phyloP scores from a whole-genome alignment of 768 basidiomycete species.

The Hydnomerulius pinastri region DNA sequence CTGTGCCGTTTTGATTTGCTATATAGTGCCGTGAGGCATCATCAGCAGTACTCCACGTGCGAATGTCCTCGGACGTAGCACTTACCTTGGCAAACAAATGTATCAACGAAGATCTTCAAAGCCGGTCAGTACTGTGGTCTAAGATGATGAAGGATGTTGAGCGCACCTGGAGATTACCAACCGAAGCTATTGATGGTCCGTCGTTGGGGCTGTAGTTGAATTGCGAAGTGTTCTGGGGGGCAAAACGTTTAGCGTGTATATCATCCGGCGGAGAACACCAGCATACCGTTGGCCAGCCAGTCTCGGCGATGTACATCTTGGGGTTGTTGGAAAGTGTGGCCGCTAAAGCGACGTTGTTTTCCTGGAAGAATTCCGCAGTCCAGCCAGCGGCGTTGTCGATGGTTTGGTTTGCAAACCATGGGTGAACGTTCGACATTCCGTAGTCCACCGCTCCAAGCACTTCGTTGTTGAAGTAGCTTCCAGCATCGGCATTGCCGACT shows the following conservation, averaged over 20 bases:
- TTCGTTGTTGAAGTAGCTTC: conserved; percentile 75
- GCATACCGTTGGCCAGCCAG: conserved; percentile 79
- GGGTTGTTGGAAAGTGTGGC: conserved; percentile 66
- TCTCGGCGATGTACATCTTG: conserved; percentile 90
- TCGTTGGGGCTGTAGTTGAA: conserved; percentile 55
- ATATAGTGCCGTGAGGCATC: conserved; percentile 25
- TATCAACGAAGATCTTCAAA: conserved; percentile 73
- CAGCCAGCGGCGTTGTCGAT: conserved; percentile 72
- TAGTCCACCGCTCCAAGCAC: conserved; percentile 68
- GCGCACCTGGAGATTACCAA: conserved; percentile 57
- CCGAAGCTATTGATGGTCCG: conserved; percentile 66
- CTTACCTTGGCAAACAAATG: conserved; percentile 68
- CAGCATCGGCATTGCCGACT: conserved; percentile 85
- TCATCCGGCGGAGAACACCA: not conserved
- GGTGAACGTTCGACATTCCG: conserved; percentile 89
- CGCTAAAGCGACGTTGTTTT: conserved; percentile 62
- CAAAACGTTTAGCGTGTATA: too few relatives aligned
- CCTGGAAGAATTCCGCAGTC: conserved; percentile 79
- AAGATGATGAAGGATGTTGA: not conserved
- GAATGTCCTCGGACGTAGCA: not conserved
- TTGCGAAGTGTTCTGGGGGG: conserved; percentile 57
- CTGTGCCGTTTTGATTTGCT: conserved; percentile 77
- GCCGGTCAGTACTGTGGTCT: conserved; percentile 6
- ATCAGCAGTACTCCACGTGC: conserved; percentile 8
- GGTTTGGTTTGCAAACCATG: conserved; percentile 88